Base-by-base conservation (phyloP, 768 basidiomycete species). In the Pleurotus citrinopileatus region DNA sequence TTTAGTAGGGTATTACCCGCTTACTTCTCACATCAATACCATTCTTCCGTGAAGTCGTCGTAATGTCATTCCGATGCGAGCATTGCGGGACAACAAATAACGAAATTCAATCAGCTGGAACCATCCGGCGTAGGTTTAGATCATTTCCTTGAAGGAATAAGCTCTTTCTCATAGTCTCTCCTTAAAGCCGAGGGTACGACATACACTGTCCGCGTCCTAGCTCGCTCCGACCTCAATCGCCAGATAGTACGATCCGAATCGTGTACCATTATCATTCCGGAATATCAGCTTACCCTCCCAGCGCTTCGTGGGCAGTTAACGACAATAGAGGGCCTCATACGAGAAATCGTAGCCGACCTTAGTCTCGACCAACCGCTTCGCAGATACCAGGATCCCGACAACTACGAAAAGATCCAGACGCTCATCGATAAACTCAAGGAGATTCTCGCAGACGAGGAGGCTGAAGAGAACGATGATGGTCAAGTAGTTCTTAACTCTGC, bases 11-110 rank as follows among this genome's bases (percentile, higher is more conserved):
- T 27, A 73, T 76, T 10, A 99, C 97, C 0, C 76, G 94, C 38
- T 70, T 99, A 61, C 81, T 99, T 61, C 75, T 99, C 45, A 98
- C 95, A 0, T 84, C 86, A 2, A 99, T 99, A 45, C 97, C 97
- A 0, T 98, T 86, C 75, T 98, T 98, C 76, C 78, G 83, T 42
- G 92, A 99, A 67, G 86, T 98, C 48, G 90, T 99, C 59, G 83
- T 98, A 56, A 94, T 96, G 85, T 95, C 93, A 34, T 99, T 99
- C 75, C 81, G 88, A 54, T 99, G 97, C 66, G 92, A 96, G 54
- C 86, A 94, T 63, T 99, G 97, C 62, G 94, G 94, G 7, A 70
- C 77, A 59, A 68, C 78, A 36, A 98, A 99, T 70, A 99, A 96
- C 67, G 96, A 98, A 71, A 87, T 96, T 42, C 94, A 98, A 63